Base-by-base conservation (phyloP, 164 flowering plant species). In the Stephania cephalantha region DNA sequence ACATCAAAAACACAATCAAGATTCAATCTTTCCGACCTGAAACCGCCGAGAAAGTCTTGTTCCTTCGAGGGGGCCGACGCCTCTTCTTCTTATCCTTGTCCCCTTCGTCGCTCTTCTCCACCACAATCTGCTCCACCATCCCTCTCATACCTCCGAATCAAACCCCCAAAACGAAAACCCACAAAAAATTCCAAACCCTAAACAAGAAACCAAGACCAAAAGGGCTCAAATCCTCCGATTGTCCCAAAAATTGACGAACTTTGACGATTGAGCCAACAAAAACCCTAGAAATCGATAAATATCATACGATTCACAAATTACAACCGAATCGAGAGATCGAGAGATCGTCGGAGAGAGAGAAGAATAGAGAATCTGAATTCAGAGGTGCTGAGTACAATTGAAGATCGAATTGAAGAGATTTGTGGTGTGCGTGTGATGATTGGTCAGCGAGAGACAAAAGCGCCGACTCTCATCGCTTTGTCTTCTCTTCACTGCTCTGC, bases 51-150 rank as follows among this genome's bases (percentile, higher is more conserved):
- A 77, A 84, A 22, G 84, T 86, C 73, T 88, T 91, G 50, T 89
- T 73, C 55, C 89, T 88, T 17, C 94, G 90, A 81, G 78, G 78
- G 1, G 87, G 65, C 35, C 96, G 87, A 55, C 95, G 92, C 82
- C 81, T 90, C 83, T 85, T 90, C 87, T 83, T 89, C 91, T 86
- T 91, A 71, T 91, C 93, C 75, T 82, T 89, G 45, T 84, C 87
- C 10, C 75, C 83, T 68, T 84, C 89, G 61, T 79, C 91, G 6
- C 71, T 69, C 72, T 77, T 79, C 71, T 84, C 86, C 29, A 78
- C 81, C 22, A 79, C 83, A 20, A 82, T 55, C 63, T 76, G 82
- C 68, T 68, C 82, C 69, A 74, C 71, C 74, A 79, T 66, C 30
- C 68, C 78, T 46, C 78, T 61, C 66, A 61, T 61, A 18, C 7